A percentile compares a stretch with the other conserved stretches of the same genome.
Evolutionary conservation across 805 yeast genomes (phyloP).

Genomic region (Cyberlindnera xishuangbannaensis): DNA sequence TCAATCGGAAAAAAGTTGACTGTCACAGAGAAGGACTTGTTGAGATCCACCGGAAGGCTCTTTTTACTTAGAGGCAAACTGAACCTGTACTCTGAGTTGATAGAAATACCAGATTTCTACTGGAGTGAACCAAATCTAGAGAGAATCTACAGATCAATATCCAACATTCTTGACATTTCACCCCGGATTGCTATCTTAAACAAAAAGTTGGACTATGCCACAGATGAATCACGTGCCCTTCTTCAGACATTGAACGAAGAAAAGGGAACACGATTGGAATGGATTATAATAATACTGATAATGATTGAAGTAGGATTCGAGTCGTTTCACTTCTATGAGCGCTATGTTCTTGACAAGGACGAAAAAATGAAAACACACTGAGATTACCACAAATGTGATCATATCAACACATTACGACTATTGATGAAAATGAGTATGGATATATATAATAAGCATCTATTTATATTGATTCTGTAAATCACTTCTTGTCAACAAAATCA

Average conservation of each 20-base stretch:
- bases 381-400: no score
- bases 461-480: neutral
- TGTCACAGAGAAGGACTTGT: constrained; percentile 53
- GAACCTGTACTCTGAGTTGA: constrained; percentile 79
- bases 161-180: constrained; percentile 65
- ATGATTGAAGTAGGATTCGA: constrained; percentile 85
- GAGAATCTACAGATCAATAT: constrained; percentile 62
- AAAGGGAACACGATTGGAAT: constrained; percentile 71
- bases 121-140: constrained; percentile 91
- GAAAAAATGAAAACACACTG: neutral
- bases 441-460: neutral
- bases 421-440: neutral
- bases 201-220: constrained; percentile 81
- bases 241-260: constrained; percentile 70
- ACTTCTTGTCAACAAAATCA: constrained; percentile 17
- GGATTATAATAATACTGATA: constrained; percentile 82
- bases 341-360: constrained; percentile 26
- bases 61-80: constrained; percentile 75
- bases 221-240: constrained; percentile 80
- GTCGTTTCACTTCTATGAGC: constrained; percentile 64
- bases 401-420: no score
- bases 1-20: constrained; percentile 54
- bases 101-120: constrained; percentile 88
- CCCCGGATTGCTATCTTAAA: constrained; percentile 77
- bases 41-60: constrained; percentile 67